Evolutionary conservation across 345 rosid species (phyloP).

Genomic region (Pistacia integerrima): DNA sequence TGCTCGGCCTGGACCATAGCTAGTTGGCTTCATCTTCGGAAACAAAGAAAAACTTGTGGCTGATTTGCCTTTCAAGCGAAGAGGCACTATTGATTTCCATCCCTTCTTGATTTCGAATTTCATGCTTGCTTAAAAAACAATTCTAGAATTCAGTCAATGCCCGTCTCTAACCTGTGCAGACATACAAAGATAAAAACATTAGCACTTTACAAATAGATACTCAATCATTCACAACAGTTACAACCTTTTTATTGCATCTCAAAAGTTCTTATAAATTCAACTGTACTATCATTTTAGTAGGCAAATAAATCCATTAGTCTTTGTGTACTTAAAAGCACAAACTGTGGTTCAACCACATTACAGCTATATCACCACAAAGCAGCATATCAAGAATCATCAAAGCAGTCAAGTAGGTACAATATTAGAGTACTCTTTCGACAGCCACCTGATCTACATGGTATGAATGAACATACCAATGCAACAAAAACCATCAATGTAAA

Average conservation of each 20-base stretch:
- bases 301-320: too few species aligned
- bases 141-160: constrained; percentile 28
- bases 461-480: too few species aligned
- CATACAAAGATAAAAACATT: constrained; percentile 5
- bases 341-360: too few species aligned
- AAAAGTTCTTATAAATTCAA: too few species aligned
- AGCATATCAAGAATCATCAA: too few species aligned
- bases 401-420: too few species aligned
- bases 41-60: constrained; percentile 72
- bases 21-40: constrained; percentile 60
- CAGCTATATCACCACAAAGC: too few species aligned
- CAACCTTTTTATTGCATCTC: neutral
- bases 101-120: constrained; percentile 56
- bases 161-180: constrained; percentile 41
- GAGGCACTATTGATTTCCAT: constrained; percentile 62
- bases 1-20: constrained; percentile 57
- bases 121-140: constrained; percentile 50
- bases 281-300: neutral
- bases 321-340: too few species aligned
- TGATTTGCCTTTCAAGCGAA: constrained; percentile 58
- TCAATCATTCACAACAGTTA: neutral
- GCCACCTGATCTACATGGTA: too few species aligned
- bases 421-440: too few species aligned
- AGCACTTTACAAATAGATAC: neutral
- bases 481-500: too few species aligned